A percentile compares a stretch with the other conserved stretches of the same genome.
Evolutionary conservation across 2,329 filamentous ascomycete species (phyloP).

Genomic region (Aspergillus spinulosporus): DNA sequence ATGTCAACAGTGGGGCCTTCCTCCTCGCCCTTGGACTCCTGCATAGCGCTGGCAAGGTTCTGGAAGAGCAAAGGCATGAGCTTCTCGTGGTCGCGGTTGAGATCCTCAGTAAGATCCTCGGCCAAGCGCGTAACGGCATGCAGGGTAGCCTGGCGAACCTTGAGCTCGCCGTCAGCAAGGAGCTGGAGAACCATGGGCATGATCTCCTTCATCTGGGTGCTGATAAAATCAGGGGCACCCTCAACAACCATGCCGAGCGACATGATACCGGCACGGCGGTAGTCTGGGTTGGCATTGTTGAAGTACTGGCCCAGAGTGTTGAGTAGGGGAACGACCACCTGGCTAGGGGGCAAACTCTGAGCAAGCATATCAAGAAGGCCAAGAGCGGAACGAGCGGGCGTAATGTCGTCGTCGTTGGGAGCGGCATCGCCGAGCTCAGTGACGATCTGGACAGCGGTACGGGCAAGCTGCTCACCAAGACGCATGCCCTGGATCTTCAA

Average conservation of each 20-base stretch:
- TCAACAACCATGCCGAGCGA: conserved; percentile 92
- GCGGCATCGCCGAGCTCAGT: conserved; percentile 73
- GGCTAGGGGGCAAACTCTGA: conserved; percentile 83
- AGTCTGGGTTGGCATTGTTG: conserved; percentile 69
- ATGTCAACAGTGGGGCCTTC: conserved; percentile 78
- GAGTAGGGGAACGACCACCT: conserved; percentile 89
- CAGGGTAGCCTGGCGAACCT: conserved; percentile 82
- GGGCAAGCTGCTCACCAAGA: conserved; percentile 82
- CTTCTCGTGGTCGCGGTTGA: conserved; percentile 78
- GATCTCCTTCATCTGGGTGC: conserved; percentile 83
- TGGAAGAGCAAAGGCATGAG: conserved; percentile 82
- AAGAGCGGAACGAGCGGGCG: conserved; percentile 80
- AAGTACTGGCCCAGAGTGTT: conserved; percentile 83
- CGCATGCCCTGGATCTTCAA: conserved; percentile 92
- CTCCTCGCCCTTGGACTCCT: conserved; percentile 63
- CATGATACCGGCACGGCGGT: conserved; percentile 86
- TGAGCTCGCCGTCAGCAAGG: conserved; percentile 76
- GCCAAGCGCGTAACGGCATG: conserved; percentile 86
- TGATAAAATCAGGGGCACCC: conserved; percentile 95
- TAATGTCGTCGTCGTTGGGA: conserved; percentile 79
- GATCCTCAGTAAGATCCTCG: conserved; percentile 88
- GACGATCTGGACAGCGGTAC: conserved; percentile 83
- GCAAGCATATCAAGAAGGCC: conserved; percentile 86
- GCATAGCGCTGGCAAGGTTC: conserved; percentile 80
- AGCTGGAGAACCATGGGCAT: conserved; percentile 82